phyloP scores from a whole-genome alignment of 495 filamentous ascomycete genomes.

The Bacidia gigantensis region DNA sequence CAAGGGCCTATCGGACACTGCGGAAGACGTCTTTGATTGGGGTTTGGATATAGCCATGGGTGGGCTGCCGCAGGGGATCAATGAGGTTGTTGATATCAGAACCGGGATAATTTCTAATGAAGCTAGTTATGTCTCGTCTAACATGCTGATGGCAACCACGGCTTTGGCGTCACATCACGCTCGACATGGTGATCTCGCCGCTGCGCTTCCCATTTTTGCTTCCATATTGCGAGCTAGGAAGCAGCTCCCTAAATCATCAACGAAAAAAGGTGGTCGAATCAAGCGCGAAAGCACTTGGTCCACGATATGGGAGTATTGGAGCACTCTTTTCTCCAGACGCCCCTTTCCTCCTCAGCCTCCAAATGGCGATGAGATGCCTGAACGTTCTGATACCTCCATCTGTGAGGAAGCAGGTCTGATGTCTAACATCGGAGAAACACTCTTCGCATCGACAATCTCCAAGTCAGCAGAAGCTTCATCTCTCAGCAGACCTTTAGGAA shows the following conservation, averaged over 20 bases:
- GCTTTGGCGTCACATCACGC: constrained; percentile 68
- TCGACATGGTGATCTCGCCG: constrained; percentile 41
- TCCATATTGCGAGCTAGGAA: constrained; percentile 67
- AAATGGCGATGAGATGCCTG: constrained; percentile 50
- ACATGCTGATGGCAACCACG: constrained; percentile 60
- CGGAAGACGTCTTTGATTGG: constrained; percentile 57
- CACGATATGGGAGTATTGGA: constrained; percentile 22
- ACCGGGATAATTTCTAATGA: constrained; percentile 45
- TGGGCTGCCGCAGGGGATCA: constrained; percentile 31
- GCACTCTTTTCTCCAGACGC: constrained; percentile 33
- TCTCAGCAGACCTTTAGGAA: background rate
- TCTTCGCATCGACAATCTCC: constrained; percentile 51
- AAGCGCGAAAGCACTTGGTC: background rate
- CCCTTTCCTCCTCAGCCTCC: constrained; percentile 51
- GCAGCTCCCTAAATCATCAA: constrained; percentile 24
- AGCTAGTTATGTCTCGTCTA: constrained; percentile 44
- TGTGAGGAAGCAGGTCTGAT: constrained; percentile 80
- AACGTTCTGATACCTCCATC: constrained; percentile 41
- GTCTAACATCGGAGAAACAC: constrained; percentile 85
- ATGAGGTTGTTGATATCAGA: constrained; percentile 41
- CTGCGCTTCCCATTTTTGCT: constrained; percentile 72
- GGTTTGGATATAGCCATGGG: constrained; percentile 53
- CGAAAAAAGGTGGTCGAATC: background rate
- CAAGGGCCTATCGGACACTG: constrained; percentile 46
- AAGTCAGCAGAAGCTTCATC: constrained; percentile 4